Evolutionary conservation across 1,139 yeast species (phyloP).

Genomic region (Sugiyamaella novakii): DNA sequence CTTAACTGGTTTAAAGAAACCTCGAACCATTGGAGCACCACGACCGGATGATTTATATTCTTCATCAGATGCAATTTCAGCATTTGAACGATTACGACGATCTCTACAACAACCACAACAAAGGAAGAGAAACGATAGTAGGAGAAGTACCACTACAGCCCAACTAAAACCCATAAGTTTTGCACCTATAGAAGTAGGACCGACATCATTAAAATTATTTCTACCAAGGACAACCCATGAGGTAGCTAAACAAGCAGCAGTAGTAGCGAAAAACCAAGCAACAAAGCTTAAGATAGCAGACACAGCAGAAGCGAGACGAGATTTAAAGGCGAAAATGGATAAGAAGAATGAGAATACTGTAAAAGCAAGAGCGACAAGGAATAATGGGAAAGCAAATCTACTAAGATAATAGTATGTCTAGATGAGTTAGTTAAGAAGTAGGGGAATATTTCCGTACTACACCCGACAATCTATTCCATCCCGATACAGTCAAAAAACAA

Average conservation of each 20-base stretch:
- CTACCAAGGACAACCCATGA: slow-evolving; percentile 67
- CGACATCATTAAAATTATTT: slow-evolving; percentile 55
- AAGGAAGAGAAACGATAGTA: slow-evolving; percentile 42
- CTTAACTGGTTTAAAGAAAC: slow-evolving; percentile 20
- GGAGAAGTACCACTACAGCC: slow-evolving; percentile 56
- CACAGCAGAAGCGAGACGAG: slow-evolving; percentile 40
- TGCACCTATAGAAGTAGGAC: slow-evolving; percentile 55
- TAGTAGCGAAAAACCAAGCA: slow-evolving; percentile 55
- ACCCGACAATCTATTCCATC: too few relatives aligned
- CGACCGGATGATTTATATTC: slow-evolving; percentile 6
- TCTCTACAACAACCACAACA: slow-evolving; percentile 37
- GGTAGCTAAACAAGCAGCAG: slow-evolving; percentile 65
- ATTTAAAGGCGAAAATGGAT: slow-evolving; percentile 39
- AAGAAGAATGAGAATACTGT: slow-evolving; percentile 53
- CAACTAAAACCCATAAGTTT: slow-evolving; percentile 65
- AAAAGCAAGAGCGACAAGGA: slow-evolving; percentile 60
- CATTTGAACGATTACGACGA: slow-evolving; percentile 23
- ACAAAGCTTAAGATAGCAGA: slow-evolving; percentile 44
- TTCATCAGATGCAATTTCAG: slow-evolving; percentile 14
- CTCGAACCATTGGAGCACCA: slow-evolving; percentile 12
- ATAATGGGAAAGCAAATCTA: slow-evolving; percentile 69
- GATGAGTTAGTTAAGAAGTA: too few relatives aligned
- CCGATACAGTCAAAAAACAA: slow-evolving; percentile 10
- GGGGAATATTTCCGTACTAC: not conserved
- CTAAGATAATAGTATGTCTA: slow-evolving; percentile 59